Base-by-base conservation (phyloP, 441 rosid genomes). In the Lepidium campestre region DNA sequence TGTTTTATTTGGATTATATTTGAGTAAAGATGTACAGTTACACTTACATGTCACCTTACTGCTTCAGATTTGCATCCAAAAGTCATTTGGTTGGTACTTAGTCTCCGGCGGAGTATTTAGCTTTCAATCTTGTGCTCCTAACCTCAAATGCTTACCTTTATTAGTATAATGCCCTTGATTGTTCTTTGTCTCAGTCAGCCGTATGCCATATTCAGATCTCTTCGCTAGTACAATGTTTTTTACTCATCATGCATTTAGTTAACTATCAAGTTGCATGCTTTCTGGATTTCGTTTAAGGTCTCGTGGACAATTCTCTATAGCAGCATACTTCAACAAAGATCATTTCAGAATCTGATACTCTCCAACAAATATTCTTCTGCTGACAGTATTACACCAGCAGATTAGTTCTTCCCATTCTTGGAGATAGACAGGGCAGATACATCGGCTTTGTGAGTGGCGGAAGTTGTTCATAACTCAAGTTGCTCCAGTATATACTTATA, bases 371-470 rank as follows among this genome's bases (percentile, higher is more conserved):
- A 47, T 46, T 13, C 41, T 22, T 67, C 57, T 25, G 41, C 22
- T 49, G 32, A 20, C 3, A 29, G 57, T 49, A 20, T 68, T 18
- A 61, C 55, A 32, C 20, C 2, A 60, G 55, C 47, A 22, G 50
- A 53, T 58, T 34, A 63, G 31, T 37, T 62, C 14, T 50, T 46
- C 48, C 47, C 48, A 22, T 46, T 53, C 60, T 66, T 66, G 39
- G 49, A 77, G 80, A 91, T 86, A 87, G 93, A 89, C 76, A 76
- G 94, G 62, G 75, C 78, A 22, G 94, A 87, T 77, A 87, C 88
- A 23, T 87, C 90, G 96, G 96, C 41, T 89, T 87, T 79, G 88
- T 91, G 44, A 89, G 92, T 67, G 86, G 89, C 27, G 93, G 96
- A 61, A 65, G 73, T 60, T 55, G 32, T 32, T 56, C 52, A 23